Evolutionary conservation across 495 filamentous ascomycete species (phyloP), one percentile per base, ranked within the genome.

Genomic region (Trichoderma asperelloides): DNA sequence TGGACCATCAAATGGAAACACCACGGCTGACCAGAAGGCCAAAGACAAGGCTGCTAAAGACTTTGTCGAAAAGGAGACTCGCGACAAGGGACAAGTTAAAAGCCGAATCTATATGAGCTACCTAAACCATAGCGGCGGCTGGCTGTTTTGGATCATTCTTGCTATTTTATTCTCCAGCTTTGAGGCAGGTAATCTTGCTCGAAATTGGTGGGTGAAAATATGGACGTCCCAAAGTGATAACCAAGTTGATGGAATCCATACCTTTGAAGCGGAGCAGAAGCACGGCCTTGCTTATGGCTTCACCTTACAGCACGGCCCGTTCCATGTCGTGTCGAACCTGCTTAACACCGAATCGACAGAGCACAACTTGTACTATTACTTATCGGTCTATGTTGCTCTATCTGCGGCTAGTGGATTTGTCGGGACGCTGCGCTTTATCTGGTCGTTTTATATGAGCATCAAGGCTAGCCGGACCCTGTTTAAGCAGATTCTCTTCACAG

Each of bases 31-130:
- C 45, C 70, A 71, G 43, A 63, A 77, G 5, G 75, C 83, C 41
- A 75, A 76, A 40, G 71, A 80, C 15, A 80, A 80, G 68, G 68
- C 49, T 33, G 73, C 82, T 1, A 80, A 86, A 5, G 90, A 86
- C 70, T 94, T 93, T 68, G 83, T 89, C 49, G 86, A 91, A 70
- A 90, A 92, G 2, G 91, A 96, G 70, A 81, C 78, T 23, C 78
- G 86, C 68, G 88, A 91, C 69, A 78, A 79, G 39, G 91, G 91
- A 4, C 78, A 83, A 15, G 83, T 96, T 25, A 85, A 84, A 65
- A 77, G 79, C 13, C 72, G 74, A 2, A 80, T 94, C 9, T 96
- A 93, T 66, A 71, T 76, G 18, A 78, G 80, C 3, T 95, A 92
- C 67, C 69, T 96, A 0, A 78, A 76, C 27, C 81, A 87, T 1